Evolutionary conservation across 179 eudicot species (phyloP).

Genomic region (Spinacia oleracea): DNA sequence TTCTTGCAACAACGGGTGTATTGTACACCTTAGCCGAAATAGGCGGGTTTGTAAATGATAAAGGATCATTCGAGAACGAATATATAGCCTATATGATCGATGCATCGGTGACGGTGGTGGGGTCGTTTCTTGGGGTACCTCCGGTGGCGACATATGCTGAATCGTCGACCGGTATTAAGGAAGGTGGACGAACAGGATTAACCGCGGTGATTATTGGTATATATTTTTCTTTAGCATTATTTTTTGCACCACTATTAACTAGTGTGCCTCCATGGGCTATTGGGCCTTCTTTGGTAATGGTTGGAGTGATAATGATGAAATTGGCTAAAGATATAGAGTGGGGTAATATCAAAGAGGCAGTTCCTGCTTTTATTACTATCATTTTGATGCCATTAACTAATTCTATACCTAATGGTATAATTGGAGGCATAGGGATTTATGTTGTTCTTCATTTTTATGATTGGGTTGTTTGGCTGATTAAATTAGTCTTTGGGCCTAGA

Average conservation of each 20-base stretch:
- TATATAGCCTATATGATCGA: constrained; percentile 68
- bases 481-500: not conserved
- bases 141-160: constrained; percentile 53
- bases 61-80: constrained; percentile 54
- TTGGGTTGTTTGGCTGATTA: constrained; percentile 12
- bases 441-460: constrained; percentile 28
- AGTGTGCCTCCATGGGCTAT: constrained; percentile 85
- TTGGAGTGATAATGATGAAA: constrained; percentile 72
- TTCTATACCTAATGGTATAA: constrained; percentile 67
- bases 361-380: constrained; percentile 66
- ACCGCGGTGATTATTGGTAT: constrained; percentile 54
- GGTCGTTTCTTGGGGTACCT: constrained; percentile 56
- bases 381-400: constrained; percentile 68
- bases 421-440: constrained; percentile 61
- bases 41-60: constrained; percentile 23
- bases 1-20: constrained; percentile 26
- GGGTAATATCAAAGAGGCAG: constrained; percentile 54
- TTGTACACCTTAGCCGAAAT: constrained; percentile 34
- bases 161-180: constrained; percentile 60
- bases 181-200: constrained; percentile 70
- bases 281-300: constrained; percentile 68
- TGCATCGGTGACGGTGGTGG: constrained; percentile 50
- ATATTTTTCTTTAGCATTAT: constrained; percentile 50
- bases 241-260: constrained; percentile 54
- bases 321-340: constrained; percentile 66